Evolutionary conservation across 148 eudicot species (phyloP), one percentile per base, ranked within the genome.

Genomic region (Persicaria tinctoria): DNA sequence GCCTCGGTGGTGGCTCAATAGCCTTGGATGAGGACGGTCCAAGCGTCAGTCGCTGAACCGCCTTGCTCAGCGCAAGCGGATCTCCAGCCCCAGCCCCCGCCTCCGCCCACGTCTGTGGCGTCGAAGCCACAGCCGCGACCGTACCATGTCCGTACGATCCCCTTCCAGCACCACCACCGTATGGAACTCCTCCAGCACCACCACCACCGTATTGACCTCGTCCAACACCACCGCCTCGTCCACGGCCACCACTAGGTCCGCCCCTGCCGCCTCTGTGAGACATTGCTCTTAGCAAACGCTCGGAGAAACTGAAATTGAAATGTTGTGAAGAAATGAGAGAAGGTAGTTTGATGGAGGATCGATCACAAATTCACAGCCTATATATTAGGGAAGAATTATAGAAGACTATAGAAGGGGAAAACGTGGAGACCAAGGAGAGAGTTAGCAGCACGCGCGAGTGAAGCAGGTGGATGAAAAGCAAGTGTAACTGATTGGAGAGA

Each of bases 81-180:
- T 41, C 70, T 4, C 47, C 70, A 11, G 48, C n/a, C 17, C 70
- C 48, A 3, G 9, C 8, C n/a, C 9, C 64, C 46, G 56, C 50
- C n/a, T 4, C 44, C 50, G 0, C 46, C 80, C 53, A 63, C 13
- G 8, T 73, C 17, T 13, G 51, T 13, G 12, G 49, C 62, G 57
- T 51, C 51, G 51, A 14, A 1, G 49, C 51, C 59, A 27, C 80
- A 9, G 59, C 16, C 13, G 48, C 63, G 8, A 27, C 8, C 12
- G 38, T 44, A 14, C 46, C 16, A 46, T 51, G 46, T 23, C 72
- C 75, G 57, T 20, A 48, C 74, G 74, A 20, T 23, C 74, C 74
- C 53, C 74, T 41, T 3, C 75, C 56, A 4, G 75, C 79, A 20
- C 75, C 56, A 4, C 79, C 79, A 20, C 63, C 56, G n/a, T 46